Percentiles rank a stretch among this genome's conserved stretches.
Conservation (phyloP, 2,329 filamentous ascomycete species). For the Trichoderma sp. region DNA sequence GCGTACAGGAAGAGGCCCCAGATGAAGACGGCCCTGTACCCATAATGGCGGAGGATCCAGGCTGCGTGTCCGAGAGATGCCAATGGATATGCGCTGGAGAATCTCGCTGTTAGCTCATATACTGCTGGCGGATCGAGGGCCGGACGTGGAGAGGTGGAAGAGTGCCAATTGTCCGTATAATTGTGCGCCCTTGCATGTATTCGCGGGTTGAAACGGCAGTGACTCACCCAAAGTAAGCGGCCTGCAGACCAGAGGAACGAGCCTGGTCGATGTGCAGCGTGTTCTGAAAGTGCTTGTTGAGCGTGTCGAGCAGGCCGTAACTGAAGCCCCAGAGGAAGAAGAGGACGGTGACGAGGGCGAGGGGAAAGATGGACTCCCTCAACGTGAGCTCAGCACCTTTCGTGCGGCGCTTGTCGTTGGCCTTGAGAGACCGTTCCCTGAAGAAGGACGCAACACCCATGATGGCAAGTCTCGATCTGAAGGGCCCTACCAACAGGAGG, state of each 20-base stretch:
- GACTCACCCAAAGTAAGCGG: constrained; percentile 59
- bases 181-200: background rate
- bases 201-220: constrained; percentile 39
- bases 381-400: constrained; percentile 61
- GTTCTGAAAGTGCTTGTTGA: constrained; percentile 55
- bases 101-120: constrained; percentile 25
- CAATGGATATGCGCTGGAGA: constrained; percentile 63
- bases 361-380: constrained; percentile 66
- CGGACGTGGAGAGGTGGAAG: no score
- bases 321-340: constrained; percentile 54
- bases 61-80: constrained; percentile 68
- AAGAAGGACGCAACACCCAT: constrained; percentile 51
- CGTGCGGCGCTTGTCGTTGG: constrained; percentile 47
- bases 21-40: constrained; percentile 70
- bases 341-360: constrained; percentile 56
- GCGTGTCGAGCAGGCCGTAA: constrained; percentile 51
- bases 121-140: background rate
- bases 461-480: constrained; percentile 13
- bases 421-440: constrained; percentile 49
- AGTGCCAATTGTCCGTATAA: no score
- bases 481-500: constrained; percentile 1
- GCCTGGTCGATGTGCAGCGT: constrained; percentile 49
- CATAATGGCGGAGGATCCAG: constrained; percentile 64
- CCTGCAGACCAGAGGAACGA: constrained; percentile 51
- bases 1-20: constrained; percentile 69